These are phyloP conservation scores for Epichloe amarillans DNA, from an alignment of 2,329 filamentous ascomycete species.

Conservation along the genomic window DNA sequence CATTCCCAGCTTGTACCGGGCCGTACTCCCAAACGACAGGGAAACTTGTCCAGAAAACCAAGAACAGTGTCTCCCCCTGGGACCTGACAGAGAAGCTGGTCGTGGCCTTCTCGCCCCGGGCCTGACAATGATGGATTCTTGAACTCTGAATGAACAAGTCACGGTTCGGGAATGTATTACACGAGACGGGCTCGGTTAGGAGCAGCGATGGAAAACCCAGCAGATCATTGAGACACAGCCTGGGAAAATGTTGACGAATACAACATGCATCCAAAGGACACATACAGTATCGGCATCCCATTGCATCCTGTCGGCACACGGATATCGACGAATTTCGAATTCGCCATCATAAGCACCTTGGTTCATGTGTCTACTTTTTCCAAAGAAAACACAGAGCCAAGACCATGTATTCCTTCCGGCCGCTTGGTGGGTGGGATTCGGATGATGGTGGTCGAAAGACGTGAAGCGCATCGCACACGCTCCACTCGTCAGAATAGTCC, in stretches of 20 bases:
- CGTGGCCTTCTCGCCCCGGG: no score
- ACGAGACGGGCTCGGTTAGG: neutral
- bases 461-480: neutral
- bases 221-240: neutral
- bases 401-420: neutral
- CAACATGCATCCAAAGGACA: neutral
- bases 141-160: no score
- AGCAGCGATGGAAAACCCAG: neutral
- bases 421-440: conserved; percentile 1
- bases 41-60: no score
- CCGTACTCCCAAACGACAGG: no score
- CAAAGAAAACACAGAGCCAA: neutral
- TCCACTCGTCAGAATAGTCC: neutral
- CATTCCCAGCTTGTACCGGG: no score
- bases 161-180: neutral
- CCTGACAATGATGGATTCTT: no score
- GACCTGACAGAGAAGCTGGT: no score
- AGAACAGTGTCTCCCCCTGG: no score
- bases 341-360: neutral
- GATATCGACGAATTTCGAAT: no score
- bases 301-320: no score
- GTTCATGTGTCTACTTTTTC: no score
- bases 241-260: neutral
- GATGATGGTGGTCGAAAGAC: neutral
- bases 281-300: neutral